Percentiles rank a stretch among this genome's conserved stretches.
Evolutionary conservation across 345 rosid species (phyloP).

Genomic region (Kernera saxatilis): DNA sequence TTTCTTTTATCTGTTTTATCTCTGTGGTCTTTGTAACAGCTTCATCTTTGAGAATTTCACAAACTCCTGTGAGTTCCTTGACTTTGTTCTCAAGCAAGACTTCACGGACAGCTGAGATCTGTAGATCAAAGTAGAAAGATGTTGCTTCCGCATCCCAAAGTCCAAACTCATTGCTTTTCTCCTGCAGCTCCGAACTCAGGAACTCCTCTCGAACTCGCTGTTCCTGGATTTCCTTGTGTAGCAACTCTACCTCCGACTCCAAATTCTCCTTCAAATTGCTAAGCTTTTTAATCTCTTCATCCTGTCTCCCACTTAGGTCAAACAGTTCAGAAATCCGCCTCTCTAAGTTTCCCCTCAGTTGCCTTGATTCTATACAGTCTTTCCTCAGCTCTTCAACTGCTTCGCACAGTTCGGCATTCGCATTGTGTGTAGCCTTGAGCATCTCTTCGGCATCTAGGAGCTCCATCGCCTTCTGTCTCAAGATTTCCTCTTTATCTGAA

Average conservation of each 20-base stretch:
- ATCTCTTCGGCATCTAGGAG: constrained; percentile 63
- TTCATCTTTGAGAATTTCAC: constrained; percentile 54
- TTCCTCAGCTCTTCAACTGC: constrained; percentile 58
- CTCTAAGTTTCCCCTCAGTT: constrained; percentile 36
- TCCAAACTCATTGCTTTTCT: constrained; percentile 74
- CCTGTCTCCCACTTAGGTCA: constrained; percentile 37
- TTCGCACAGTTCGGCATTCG: constrained; percentile 48
- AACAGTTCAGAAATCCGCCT: constrained; percentile 41
- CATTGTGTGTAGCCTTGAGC: constrained; percentile 53
- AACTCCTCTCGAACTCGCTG: constrained; percentile 57
- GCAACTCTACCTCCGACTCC: constrained; percentile 42
- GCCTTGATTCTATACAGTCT: constrained; percentile 49
- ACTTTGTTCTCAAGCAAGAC: constrained; percentile 70
- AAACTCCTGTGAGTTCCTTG: constrained; percentile 47
- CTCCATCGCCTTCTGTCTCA: constrained; percentile 51
- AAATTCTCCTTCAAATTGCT: constrained; percentile 44
- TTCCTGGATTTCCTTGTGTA: constrained; percentile 53
- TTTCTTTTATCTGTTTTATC: constrained; percentile 60
- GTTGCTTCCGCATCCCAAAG: constrained; percentile 96
- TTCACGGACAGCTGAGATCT: constrained; percentile 65
- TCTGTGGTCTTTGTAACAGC: constrained; percentile 37
- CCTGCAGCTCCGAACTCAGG: constrained; percentile 76
- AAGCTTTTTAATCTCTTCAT: constrained; percentile 53
- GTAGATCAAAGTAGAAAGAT: constrained; percentile 85
- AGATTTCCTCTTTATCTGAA: constrained; percentile 42